phyloP scores from a whole-genome alignment of 148 eudicot genomes.

The Camellia sinensis region DNA sequence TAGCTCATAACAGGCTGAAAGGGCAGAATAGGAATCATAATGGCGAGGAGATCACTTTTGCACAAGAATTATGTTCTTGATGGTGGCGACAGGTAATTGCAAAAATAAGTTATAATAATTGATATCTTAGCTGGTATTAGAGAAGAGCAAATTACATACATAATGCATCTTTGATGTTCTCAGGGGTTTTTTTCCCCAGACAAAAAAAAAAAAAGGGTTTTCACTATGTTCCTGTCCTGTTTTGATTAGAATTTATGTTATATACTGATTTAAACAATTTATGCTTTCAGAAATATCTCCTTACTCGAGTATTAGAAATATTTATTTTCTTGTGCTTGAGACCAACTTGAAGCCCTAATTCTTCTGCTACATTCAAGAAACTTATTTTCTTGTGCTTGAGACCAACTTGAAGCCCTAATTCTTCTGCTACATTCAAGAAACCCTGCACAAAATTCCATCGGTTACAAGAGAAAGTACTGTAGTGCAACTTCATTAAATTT shows the following conservation, averaged over 20 bases:
- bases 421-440: conserved; percentile 71
- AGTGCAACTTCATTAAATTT: conserved; percentile 15
- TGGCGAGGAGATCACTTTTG: neutral
- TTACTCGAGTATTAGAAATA: conserved; percentile 92
- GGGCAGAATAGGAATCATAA: neutral
- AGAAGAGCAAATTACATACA: neutral
- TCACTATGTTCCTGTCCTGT: too few relatives aligned
- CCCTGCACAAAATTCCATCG: conserved; percentile 52
- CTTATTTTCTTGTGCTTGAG: conserved; percentile 98
- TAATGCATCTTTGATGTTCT: neutral
- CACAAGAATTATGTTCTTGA: neutral
- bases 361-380: conserved; percentile 71
- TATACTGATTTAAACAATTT: neutral
- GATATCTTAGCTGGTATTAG: neutral
- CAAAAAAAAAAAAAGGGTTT: too few relatives aligned
- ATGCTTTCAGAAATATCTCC: conserved; percentile 21
- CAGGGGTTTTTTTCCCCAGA: too few relatives aligned
- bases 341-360: conserved; percentile 73
- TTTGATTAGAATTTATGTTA: neutral
- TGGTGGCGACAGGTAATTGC: neutral
- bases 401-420: conserved; percentile 73
- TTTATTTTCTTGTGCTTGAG: conserved; percentile 98
- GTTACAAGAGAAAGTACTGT: conserved; percentile 13
- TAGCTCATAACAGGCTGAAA: neutral
- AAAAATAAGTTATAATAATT: neutral